phyloP scores from a whole-genome alignment of 192 early-diverging fungal genomes.

The Diversispora epigaea region DNA sequence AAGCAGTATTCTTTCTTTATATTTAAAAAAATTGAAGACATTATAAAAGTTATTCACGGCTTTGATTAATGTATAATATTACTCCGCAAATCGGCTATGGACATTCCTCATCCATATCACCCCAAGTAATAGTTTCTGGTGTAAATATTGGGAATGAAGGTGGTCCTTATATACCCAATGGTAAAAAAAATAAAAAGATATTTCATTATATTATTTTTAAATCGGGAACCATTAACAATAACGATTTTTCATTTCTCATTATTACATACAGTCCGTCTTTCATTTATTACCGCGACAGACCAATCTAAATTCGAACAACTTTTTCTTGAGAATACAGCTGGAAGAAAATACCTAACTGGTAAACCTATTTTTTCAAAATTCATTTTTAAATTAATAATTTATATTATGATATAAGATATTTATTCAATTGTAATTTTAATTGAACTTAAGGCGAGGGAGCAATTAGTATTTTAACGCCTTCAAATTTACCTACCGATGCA shows the following conservation, averaged over 20 bases:
- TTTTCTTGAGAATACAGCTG: constrained; percentile 32
- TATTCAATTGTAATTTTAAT: neutral
- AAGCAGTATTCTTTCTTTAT: too few species aligned
- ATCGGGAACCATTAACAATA: neutral
- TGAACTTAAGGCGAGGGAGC: constrained; percentile 36
- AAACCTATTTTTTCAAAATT: neutral
- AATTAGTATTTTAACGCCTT: constrained; percentile 38
- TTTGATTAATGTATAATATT: too few species aligned
- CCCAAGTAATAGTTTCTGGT: constrained; percentile 1
- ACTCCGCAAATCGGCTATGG: constrained; percentile 11
- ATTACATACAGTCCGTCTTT: constrained; percentile 33
- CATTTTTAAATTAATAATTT: neutral
- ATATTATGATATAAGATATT: neutral
- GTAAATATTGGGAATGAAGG: neutral
- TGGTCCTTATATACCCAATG: constrained; percentile 15
- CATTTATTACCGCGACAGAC: constrained; percentile 43
- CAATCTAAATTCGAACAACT: constrained; percentile 44
- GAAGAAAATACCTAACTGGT: constrained; percentile 21
- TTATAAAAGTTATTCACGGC: too few species aligned
- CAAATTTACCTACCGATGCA: constrained; percentile 37
- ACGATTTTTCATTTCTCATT: neutral
- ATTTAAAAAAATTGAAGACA: too few species aligned
- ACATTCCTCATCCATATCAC: neutral
- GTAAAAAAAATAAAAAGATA: neutral
- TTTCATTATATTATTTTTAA: neutral